Percentiles rank a stretch among this genome's conserved stretches.
Conservation (phyloP, 352 stramenopile species). For the Phytophthora hybrid region DNA sequence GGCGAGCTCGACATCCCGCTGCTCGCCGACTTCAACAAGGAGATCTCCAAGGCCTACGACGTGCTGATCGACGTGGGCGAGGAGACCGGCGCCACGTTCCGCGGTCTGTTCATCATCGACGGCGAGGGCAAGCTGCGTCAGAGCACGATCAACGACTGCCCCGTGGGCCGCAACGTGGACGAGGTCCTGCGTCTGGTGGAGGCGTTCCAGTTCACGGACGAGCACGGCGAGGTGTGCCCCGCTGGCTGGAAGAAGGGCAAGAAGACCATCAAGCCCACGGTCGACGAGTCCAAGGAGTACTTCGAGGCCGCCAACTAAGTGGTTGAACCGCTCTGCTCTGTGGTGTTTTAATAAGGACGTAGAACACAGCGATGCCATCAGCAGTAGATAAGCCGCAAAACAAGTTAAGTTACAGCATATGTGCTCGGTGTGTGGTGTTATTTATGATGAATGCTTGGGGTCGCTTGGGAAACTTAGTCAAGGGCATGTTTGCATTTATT, state of each 20-base stretch:
- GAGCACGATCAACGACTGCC: slow-evolving; percentile 90
- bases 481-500: too few species aligned
- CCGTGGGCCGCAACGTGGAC: slow-evolving; percentile 90
- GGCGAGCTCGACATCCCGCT: slow-evolving; percentile 92
- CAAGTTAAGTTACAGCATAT: not conserved
- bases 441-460: not conserved
- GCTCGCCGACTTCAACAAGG: slow-evolving; percentile 90
- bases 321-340: too few species aligned
- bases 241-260: too few species aligned
- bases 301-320: too few species aligned
- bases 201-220: slow-evolving; percentile 91
- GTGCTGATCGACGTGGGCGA: slow-evolving; percentile 76
- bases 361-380: too few species aligned
- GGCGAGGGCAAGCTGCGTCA: slow-evolving; percentile 79
- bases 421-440: not conserved
- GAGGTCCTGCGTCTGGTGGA: slow-evolving; percentile 90
- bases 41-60: slow-evolving; percentile 77
- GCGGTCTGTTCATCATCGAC: slow-evolving; percentile 93
- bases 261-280: too few species aligned
- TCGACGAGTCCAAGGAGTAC: too few species aligned
- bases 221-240: slow-evolving; percentile 73
- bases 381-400: not conserved
- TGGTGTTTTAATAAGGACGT: too few species aligned
- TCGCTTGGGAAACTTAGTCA: too few species aligned
- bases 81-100: slow-evolving; percentile 75